These are phyloP conservation scores for Ceratobasidium sp. DNA, from an alignment of 1,284 basidiomycete species.

Conservation along the genomic window DNA sequence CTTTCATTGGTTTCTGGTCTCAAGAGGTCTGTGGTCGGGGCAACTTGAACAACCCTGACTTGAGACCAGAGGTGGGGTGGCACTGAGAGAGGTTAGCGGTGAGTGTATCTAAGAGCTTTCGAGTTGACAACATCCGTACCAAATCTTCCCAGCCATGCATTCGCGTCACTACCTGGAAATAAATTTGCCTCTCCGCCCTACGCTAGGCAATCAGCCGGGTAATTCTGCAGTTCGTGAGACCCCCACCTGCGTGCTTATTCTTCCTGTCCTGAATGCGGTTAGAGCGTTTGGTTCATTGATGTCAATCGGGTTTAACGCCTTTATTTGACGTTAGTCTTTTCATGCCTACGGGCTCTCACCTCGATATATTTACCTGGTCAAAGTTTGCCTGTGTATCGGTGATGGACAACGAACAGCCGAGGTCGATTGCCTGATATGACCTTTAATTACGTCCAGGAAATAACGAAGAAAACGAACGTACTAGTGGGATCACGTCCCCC, in stretches of 20 bases:
- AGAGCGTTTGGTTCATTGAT: no score
- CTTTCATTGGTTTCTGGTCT: no score
- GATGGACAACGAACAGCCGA: slow-evolving; percentile 20
- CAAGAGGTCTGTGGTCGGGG: slow-evolving; percentile 2
- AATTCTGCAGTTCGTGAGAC: no score
- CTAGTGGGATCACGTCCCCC: slow-evolving; percentile 33
- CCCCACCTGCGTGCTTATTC: no score
- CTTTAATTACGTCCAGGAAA: no score
- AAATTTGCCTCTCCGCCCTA: neutral
- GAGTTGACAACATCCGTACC: no score
- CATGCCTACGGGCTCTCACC: no score
- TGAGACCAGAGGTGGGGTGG: slow-evolving; percentile 9
- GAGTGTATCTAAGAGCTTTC: no score
- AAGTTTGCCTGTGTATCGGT: slow-evolving; percentile 1
- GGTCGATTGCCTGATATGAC: slow-evolving; percentile 18
- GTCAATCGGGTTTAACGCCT: no score
- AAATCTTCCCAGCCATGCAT: neutral
- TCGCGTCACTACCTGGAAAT: neutral
- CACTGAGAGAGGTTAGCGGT: neutral
- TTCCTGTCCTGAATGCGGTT: no score
- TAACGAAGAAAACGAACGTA: no score
- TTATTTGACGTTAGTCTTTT: no score
- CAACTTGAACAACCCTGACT: slow-evolving; percentile 23
- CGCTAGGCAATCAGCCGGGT: neutral
- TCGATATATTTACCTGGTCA: neutral